Evolutionary conservation across 140 eudicot genomes (phyloP).

Genomic region (Senecio squalidus): DNA sequence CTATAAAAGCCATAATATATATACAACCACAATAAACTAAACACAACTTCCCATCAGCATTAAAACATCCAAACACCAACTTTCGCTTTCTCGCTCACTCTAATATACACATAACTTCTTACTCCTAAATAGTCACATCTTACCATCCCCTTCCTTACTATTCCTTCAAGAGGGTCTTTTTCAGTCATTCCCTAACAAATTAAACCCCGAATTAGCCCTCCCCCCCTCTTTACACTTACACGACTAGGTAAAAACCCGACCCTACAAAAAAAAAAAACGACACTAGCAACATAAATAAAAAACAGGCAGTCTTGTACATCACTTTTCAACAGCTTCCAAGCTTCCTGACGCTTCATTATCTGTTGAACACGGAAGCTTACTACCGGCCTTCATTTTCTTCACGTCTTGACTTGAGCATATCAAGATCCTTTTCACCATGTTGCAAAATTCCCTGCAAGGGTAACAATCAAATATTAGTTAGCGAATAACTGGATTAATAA

Average conservation of each 20-base stretch:
- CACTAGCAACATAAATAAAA: conserved; percentile 1
- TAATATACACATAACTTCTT: conserved; percentile 17
- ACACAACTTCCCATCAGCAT: conserved; percentile 1
- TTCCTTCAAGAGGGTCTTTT: conserved; percentile 20
- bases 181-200: conserved; percentile 21
- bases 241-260: conserved; percentile 25
- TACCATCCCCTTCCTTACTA: background rate
- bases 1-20: background rate
- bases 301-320: conserved; percentile 8
- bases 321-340: conserved; percentile 38
- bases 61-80: conserved; percentile 13
- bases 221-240: conserved; percentile 15
- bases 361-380: conserved; percentile 36
- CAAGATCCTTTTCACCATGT: conserved; percentile 70
- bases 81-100: too few species aligned
- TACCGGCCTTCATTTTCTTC: conserved; percentile 71
- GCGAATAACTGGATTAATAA: too few species aligned
- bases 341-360: conserved; percentile 50
- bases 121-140: conserved; percentile 19
- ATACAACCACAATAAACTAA: conserved; percentile 15
- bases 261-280: background rate
- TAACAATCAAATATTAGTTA: background rate
- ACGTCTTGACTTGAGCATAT: conserved; percentile 86
- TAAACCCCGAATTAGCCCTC: conserved; percentile 18
- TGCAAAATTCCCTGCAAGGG: conserved; percentile 81